A percentile compares a stretch with the other conserved stretches of the same genome.
Evolutionary conservation across 1,284 basidiomycete genomes (phyloP).

Genomic region (Tetrapyrgos nigripes): DNA sequence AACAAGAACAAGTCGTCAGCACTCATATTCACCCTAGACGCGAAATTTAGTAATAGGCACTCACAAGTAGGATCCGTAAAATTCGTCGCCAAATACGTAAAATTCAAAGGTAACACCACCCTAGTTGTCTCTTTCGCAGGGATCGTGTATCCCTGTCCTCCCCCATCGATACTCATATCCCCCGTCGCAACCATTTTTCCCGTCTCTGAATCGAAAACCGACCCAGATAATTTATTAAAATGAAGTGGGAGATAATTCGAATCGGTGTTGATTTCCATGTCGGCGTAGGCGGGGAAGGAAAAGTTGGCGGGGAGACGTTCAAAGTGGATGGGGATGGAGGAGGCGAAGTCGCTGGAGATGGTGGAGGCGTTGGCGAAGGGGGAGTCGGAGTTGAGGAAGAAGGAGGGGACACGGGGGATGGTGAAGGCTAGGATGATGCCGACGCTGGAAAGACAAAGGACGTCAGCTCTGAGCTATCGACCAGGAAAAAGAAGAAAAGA

Average conservation of each 20-base stretch:
- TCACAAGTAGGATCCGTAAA: constrained; percentile 82
- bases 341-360: constrained; percentile 56
- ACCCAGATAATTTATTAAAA: constrained; percentile 70
- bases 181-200: constrained; percentile 70
- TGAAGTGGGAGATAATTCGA: constrained; percentile 77
- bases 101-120: constrained; percentile 77
- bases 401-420: constrained; percentile 79
- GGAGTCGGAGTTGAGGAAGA: constrained; percentile 61
- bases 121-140: constrained; percentile 68
- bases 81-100: constrained; percentile 84
- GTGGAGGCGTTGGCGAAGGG: constrained; percentile 69
- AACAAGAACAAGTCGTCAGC: constrained; percentile 7
- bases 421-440: constrained; percentile 76
- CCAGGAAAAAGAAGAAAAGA: constrained; percentile 3
- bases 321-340: constrained; percentile 65
- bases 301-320: constrained; percentile 83
- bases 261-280: constrained; percentile 76
- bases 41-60: constrained; percentile 29
- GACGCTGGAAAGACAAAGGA: constrained; percentile 52
- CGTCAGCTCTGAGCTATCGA: constrained; percentile 12
- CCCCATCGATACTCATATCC: constrained; percentile 54
- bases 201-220: constrained; percentile 71
- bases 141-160: constrained; percentile 49
- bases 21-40: neutral
- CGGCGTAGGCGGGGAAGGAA: constrained; percentile 78